Percentiles rank a stretch among this genome's conserved stretches.
phyloP scores from a whole-genome alignment of 2,329 filamentous ascomycete species.

The Venturia aucupariae region DNA sequence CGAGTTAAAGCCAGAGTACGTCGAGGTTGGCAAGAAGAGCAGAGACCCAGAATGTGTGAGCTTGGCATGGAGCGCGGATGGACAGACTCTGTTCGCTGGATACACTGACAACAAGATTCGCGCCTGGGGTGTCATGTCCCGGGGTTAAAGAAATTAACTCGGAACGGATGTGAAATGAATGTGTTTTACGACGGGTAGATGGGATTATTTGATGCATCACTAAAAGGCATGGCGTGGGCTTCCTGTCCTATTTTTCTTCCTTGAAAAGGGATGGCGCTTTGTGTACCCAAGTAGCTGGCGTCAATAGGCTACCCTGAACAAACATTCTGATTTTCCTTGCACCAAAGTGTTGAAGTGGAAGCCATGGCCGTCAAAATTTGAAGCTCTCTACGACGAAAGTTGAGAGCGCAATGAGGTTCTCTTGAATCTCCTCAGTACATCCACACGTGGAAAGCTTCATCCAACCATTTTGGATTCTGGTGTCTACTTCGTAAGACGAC shows the following conservation, averaged over 20 bases:
- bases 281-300: constrained; percentile 1
- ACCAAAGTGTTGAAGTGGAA: neutral
- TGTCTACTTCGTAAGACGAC: neutral
- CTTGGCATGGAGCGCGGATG: constrained; percentile 95
- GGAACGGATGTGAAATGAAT: neutral
- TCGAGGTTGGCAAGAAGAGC: constrained; percentile 96
- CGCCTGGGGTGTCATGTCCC: constrained; percentile 95
- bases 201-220: constrained; percentile 5
- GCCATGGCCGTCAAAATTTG: no score
- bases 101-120: constrained; percentile 99
- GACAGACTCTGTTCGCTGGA: constrained; percentile 98
- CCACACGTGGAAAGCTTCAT: no score
- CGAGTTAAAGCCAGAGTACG: constrained; percentile 97
- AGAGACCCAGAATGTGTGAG: constrained; percentile 96
- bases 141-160: constrained; percentile 35
- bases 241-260: constrained; percentile 5
- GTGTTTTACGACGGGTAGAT: constrained; percentile 6
- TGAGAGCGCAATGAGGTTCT: no score
- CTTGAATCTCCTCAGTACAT: no score
- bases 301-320: constrained; percentile 8
- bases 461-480: no score
- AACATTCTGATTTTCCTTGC: constrained; percentile 1
- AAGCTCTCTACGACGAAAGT: no score
- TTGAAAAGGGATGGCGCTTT: neutral
- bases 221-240: constrained; percentile 1